Percentiles rank a stretch among this genome's conserved stretches.
These are phyloP conservation scores for Termitomyces sp. DNA, from an alignment of 768 basidiomycete genomes.

Conservation along the genomic window DNA sequence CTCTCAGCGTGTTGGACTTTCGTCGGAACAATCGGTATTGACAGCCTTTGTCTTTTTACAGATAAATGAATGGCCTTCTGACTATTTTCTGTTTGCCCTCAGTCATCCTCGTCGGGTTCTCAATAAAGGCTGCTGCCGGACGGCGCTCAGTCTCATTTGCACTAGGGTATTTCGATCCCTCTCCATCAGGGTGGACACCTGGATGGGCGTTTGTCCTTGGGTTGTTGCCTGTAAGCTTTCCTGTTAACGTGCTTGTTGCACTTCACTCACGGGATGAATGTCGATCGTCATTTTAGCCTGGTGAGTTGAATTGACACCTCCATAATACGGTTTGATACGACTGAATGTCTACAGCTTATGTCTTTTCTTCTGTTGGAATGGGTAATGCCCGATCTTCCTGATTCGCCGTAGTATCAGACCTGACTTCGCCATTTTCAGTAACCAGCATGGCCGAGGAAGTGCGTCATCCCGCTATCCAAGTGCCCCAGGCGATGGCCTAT, in stretches of 20 bases:
- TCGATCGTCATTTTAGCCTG: slow-evolving; percentile 23
- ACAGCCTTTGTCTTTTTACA: too few species aligned
- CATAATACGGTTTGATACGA: background rate
- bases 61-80: too few species aligned
- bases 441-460: slow-evolving; percentile 73
- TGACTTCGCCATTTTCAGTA: slow-evolving; percentile 27
- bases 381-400: slow-evolving; percentile 26
- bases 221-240: slow-evolving; percentile 43
- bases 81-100: too few species aligned
- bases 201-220: slow-evolving; percentile 73
- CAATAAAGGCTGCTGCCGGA: slow-evolving; percentile 52
- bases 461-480: slow-evolving; percentile 47
- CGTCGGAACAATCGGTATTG: slow-evolving; percentile 48
- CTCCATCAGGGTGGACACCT: slow-evolving; percentile 61
- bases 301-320: slow-evolving; percentile 14
- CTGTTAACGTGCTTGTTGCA: background rate
- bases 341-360: slow-evolving; percentile 36
- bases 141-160: slow-evolving; percentile 53
- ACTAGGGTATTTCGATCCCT: slow-evolving; percentile 53
- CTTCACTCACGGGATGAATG: background rate
- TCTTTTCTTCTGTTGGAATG: slow-evolving; percentile 62
- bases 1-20: slow-evolving; percentile 63
- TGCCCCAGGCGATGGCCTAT: slow-evolving; percentile 53
- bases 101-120: slow-evolving; percentile 34
- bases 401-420: background rate